Evolutionary conservation across 2,329 filamentous ascomycete species (phyloP), one percentile per base, ranked within the genome.

Genomic region (Fusarium equiseti): DNA sequence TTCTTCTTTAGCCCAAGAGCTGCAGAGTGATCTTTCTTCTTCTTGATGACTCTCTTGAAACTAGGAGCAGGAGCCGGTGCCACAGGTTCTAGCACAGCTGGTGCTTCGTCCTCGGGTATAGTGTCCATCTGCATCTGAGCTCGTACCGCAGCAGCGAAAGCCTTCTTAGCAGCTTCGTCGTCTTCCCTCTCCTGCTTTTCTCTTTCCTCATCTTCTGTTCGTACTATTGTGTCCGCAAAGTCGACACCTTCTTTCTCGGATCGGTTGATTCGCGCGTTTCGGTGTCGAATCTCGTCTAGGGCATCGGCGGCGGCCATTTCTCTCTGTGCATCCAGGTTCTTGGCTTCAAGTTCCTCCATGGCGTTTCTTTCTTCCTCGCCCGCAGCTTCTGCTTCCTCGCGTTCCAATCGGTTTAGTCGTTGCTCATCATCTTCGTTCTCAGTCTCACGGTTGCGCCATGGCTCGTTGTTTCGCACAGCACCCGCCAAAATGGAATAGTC

Each of bases 261-360:
- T 70, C 92, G 87, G 80, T 97, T 93, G 52, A 96, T 90, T 69
- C 94, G 86, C 10, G 96, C 96, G 82, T 99, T 99, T 70, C 95
- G 85, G 55, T 93, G 95, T 59, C 95, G 87, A 61, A 99, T 98
- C 82, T 98, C 95, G 80, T 99, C 96, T 59, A 99, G 83, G 10
- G 95, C 95, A 83, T 99, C 96, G 3, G 96, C 96, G 46, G 98
- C 93, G 20, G 92, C 93, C 95, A 99, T 99, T 81, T 99, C 96
- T 43, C 92, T 87, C 83, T 96, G 95, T 2, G 95, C 95, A 79
- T 99, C 96, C 24, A 92, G 83, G 59, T 95, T 97, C 83, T 98
- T 98, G 69, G 92, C 91, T 82, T 99, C 96, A 49, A 99, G 83
- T 78, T 98, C 95, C 61, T 92, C 92, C 97, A 99, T 99, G 24